Base-by-base conservation (phyloP, 169 alveolate genomes). In the Cryptosporidium tyzzeri region DNA sequence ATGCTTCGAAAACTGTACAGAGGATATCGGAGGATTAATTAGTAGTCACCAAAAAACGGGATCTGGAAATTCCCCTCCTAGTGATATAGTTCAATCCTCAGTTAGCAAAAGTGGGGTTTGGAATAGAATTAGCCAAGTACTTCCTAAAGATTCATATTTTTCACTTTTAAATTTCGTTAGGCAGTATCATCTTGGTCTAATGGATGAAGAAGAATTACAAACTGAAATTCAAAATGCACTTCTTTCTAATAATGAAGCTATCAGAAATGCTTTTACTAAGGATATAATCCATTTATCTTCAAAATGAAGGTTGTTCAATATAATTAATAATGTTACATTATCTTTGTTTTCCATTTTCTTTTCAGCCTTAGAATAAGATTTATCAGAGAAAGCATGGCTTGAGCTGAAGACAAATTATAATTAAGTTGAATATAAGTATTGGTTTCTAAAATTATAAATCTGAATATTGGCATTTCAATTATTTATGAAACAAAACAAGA, bases 61-160 rank as follows among this genome's bases (percentile, higher is more conserved):
- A 7, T 26, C 35, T 23, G 67, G 35, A 21, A 55, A 55, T 9
- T 26, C 67, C 8, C 29, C 29, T 55, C 10, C 39, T 21, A 26
- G n/a, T n/a, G 67, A 55, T 10, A 55, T 55, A n/a, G 4, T 21
- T 9, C 67, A 45, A n/a, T 71, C 31, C 29, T 23, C 53, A 71
- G 71, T 74, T 8, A n/a, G 50, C 37, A 74, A 58, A 41, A 59
- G 71, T 35, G 71, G 71, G 16, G 71, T 74, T 35, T 74, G 86
- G 86, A 55, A 74, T 74, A 74, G 71, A 37, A 58, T 74, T 55
- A 74, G 86, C 26, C 86, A 74, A 58, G 86, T 74, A 58, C 53
- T 74, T 18, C 86, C 86, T 6, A 74, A 16, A 3, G 71, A 74
- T 35, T 74, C 86, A 4, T 74, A 74, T 35, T 74, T 74, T 21